Percentiles rank a stretch among this genome's conserved stretches.
Evolutionary conservation across 441 rosid species (phyloP).

Genomic region (Erysimum cheiri): DNA sequence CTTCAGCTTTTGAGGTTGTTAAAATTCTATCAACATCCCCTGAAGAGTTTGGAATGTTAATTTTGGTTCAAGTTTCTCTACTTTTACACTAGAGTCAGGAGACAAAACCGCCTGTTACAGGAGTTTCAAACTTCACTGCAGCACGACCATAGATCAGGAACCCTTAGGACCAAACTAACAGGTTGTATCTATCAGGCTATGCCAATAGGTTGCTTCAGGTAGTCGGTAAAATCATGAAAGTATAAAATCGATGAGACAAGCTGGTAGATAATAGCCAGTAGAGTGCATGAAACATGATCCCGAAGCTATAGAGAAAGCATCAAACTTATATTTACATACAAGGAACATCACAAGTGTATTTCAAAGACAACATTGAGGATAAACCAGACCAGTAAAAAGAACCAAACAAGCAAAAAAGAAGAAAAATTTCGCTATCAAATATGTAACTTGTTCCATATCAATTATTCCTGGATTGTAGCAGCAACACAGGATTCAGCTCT

Average conservation of each 20-base stretch:
- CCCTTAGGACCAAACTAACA: background rate
- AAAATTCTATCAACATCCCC: background rate
- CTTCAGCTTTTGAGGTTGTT: background rate
- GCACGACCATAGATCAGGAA: background rate
- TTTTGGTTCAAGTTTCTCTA: background rate
- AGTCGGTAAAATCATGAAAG: constrained; percentile 49
- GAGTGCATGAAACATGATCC: constrained; percentile 28
- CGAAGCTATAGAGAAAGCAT: constrained; percentile 18
- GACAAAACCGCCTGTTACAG: background rate
- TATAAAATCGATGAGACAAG: constrained; percentile 53
- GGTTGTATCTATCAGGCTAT: background rate
- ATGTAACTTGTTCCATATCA: constrained; percentile 1
- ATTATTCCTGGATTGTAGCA: constrained; percentile 23
- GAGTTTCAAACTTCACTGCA: background rate
- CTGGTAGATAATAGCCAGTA: constrained; percentile 21
- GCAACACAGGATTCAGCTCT: constrained; percentile 34
- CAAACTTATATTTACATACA: constrained; percentile 18
- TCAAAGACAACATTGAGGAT: constrained; percentile 12
- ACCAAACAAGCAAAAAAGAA: background rate
- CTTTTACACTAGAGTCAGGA: background rate
- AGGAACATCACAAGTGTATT: constrained; percentile 9
- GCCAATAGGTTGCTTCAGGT: constrained; percentile 43
- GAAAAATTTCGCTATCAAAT: background rate
- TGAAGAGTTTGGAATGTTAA: background rate
- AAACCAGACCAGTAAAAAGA: constrained; percentile 7